Base-by-base conservation (phyloP, 495 filamentous ascomycete genomes). In the Xylaria palmicola region DNA sequence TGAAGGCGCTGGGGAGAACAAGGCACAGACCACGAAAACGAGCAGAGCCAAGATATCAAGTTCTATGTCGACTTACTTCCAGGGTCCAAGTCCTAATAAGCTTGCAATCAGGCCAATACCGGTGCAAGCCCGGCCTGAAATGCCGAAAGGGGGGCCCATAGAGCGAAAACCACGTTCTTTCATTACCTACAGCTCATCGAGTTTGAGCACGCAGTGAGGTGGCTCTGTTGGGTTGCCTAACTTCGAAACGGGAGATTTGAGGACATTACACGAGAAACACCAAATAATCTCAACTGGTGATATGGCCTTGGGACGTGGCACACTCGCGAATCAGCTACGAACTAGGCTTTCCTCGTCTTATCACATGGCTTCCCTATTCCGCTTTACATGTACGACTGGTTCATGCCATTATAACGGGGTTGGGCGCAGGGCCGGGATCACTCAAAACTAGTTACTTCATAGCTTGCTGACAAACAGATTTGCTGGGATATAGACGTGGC, bases 21-120 rank as follows among this genome's bases (percentile, higher is more conserved):
- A 29, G 4, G 6, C 34, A 37, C 32, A 30, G 19, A 22, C 24
- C 1, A 36, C 41, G 9, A 19, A 39, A 17, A 20, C 27, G 41
- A 30, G 50, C n/a, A 59, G 17, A 47, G 15, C 48, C 15, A 67
- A 62, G 24, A 32, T 65, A 59, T 62, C 52, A 20, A 56, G 55
- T 9, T 68, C 66, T 13, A 63, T 63, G 64, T 63, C 66, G 9
- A 32, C n/a, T 15, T 41, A 52, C 7, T 62, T 60, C 50, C 20
- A 48, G 10, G 20, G 20, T 51, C 30, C 37, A 10, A 36, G 17
- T 20, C 29, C 37, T 4, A 32, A 61, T 20, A 40, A 49, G 4
- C 34, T 13, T 32, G 20, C 43, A 34, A 19, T 2, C n/a, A 36
- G n/a, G 15, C 8, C 44, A 50, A 17, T 49, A 13, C 54, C n/a